These are phyloP conservation scores for Pythium sp. DNA, from an alignment of 352 stramenopile genomes.

Conservation along the genomic window DNA sequence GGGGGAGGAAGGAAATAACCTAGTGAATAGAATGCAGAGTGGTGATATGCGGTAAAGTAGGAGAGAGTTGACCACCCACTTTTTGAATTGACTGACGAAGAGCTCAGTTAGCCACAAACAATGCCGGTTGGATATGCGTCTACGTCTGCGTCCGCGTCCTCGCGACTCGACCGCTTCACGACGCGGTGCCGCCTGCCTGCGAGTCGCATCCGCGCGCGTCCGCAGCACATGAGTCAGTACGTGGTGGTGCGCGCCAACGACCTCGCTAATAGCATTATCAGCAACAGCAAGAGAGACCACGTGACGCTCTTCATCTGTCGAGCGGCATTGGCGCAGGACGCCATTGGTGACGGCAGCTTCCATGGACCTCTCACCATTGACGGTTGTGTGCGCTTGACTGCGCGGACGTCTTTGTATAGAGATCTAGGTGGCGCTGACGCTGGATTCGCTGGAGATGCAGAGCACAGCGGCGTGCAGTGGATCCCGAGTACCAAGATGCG, in stretches of 20 bases:
- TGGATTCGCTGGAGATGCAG: constrained; percentile 1
- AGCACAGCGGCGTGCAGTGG: constrained; percentile 29
- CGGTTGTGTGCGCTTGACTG: constrained; percentile 24
- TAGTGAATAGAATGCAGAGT: not conserved
- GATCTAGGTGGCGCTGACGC: constrained; percentile 21
- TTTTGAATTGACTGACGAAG: not conserved
- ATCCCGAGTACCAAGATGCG: constrained; percentile 42
- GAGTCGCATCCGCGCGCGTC: constrained; percentile 25
- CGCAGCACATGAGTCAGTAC: constrained; percentile 34
- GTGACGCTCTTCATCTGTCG: constrained; percentile 37
- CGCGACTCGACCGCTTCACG: constrained; percentile 47
- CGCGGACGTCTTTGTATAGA: constrained; percentile 11
- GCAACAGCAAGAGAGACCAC: not conserved
- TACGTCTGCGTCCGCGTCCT: constrained; percentile 7
- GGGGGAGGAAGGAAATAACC: not conserved
- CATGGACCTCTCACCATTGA: constrained; percentile 19
- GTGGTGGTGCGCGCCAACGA: constrained; percentile 20
- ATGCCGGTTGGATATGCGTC: constrained; percentile 11
- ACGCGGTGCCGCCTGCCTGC: constrained; percentile 49
- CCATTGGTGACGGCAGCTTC: not conserved
- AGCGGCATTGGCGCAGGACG: constrained; percentile 23
- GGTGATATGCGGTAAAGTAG: not conserved
- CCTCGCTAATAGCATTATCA: not conserved
- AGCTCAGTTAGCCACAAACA: not conserved
- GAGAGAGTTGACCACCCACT: not conserved